Evolutionary conservation across 805 yeast genomes (phyloP), one percentile per base, ranked within the genome.

Genomic region (Ogataea paraovalis): DNA sequence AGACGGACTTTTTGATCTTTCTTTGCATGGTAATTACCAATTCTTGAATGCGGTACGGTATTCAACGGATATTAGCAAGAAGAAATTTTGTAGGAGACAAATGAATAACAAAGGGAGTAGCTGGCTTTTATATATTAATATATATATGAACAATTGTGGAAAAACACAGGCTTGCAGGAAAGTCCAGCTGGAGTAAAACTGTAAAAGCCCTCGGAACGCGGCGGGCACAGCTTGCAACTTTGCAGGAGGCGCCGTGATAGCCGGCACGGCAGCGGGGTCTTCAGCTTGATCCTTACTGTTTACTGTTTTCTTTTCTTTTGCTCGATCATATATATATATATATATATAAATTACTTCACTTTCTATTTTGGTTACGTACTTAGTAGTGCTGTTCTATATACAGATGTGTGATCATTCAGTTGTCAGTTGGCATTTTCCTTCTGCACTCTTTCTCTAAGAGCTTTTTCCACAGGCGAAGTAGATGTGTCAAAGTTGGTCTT

Each of bases 401-500:
- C 34, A 30, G 28, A 25, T 30, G 34, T 30, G 34, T 30, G n/a
- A 25, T 25, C 10, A 10, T 10, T 30, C 34, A 30, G 13, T 12
- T 14, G 16, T 30, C 12, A 30, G 16, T 12, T 34, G 13, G 38
- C 10, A 13, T 34, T 34, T 20, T 34, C 34, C n/a, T 30, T 30
- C 16, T 30, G 16, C 16, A 27, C 43, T 20, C 37, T 41, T 12
- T 41, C 43, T 19, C 43, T 28, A 20, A 41, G 30, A 4, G 33
- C 19, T 20, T 30, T 41, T 30, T 34, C 44, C 14, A 42, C 44
- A 41, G 46, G 45, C 34, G 46, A 43, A 12, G 49, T 38, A 18
- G 68, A 62, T 2, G 69, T 62, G 43, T 65, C 67, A 8, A 62
- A 45, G 39, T 65, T 65, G 16, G 68, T 63, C 45, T 52, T 57